These are phyloP conservation scores for Fagus crenata DNA, from an alignment of 306 rosid genomes.

Conservation along the genomic window DNA sequence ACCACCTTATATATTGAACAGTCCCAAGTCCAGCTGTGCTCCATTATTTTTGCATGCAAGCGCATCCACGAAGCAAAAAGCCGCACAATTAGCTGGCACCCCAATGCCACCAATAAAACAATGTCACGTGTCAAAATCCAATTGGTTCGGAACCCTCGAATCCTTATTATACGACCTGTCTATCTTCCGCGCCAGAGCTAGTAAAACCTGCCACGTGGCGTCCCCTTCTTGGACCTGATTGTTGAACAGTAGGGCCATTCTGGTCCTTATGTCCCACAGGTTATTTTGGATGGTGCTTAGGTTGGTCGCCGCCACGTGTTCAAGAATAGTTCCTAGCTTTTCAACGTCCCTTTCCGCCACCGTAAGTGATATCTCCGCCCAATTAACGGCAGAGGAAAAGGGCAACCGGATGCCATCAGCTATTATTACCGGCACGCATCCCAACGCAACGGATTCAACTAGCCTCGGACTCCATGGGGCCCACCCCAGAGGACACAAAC, in stretches of 20 bases:
- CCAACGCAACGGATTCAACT: conserved; percentile 77
- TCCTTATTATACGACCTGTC: conserved; percentile 49
- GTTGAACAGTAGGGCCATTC: conserved; percentile 62
- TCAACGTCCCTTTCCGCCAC: conserved; percentile 83
- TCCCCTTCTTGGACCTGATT: conserved; percentile 59
- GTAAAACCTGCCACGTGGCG: conserved; percentile 86
- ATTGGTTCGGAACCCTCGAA: conserved; percentile 48
- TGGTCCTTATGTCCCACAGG: conserved; percentile 57
- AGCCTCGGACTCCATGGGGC: conserved; percentile 99
- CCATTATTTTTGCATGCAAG: conserved; percentile 17
- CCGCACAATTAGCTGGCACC: conserved; percentile 3
- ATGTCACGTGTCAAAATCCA: conserved; percentile 31
- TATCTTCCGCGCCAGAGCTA: conserved; percentile 44
- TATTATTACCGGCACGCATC: conserved; percentile 87
- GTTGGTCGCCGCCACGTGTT: conserved; percentile 80
- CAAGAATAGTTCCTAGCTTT: conserved; percentile 53
- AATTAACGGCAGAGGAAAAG: conserved; percentile 51
- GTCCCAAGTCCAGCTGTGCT: conserved; percentile 52
- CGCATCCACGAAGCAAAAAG: conserved; percentile 10
- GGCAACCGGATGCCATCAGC: conserved; percentile 86
- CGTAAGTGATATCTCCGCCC: conserved; percentile 77
- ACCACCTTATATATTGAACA: not conserved
- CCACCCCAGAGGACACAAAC: conserved; percentile 93
- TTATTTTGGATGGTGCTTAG: conserved; percentile 59
- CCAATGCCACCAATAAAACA: not conserved